Evolutionary conservation across 2,329 filamentous ascomycete genomes (phyloP).

Genomic region (Fusarium falciforme): DNA sequence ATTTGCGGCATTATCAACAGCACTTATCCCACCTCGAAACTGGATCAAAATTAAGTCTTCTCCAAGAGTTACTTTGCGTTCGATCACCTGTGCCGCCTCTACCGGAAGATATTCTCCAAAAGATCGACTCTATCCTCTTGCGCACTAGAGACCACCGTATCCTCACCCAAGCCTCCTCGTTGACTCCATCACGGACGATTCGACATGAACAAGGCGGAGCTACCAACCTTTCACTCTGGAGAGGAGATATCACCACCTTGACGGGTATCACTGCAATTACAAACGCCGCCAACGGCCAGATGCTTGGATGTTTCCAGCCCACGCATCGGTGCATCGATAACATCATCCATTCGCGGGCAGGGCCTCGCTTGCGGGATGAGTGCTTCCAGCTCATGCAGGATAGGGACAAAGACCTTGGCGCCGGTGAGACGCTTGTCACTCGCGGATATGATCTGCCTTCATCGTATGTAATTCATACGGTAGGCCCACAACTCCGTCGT

Average conservation of each 20-base stretch:
- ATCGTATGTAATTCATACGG: constrained; percentile 29
- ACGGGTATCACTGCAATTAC: constrained; percentile 31
- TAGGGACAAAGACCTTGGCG: neutral
- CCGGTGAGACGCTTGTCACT: constrained; percentile 28
- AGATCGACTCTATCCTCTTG: constrained; percentile 24
- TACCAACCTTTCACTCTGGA: constrained; percentile 23
- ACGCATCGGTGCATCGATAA: constrained; percentile 41
- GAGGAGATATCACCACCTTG: constrained; percentile 38
- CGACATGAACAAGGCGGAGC: neutral
- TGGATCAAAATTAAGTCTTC: constrained; percentile 17
- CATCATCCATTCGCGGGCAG: constrained; percentile 36
- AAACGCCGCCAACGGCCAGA: constrained; percentile 36
- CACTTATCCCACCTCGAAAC: constrained; percentile 32
- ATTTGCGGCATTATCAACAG: constrained; percentile 18
- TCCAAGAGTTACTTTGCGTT: constrained; percentile 28
- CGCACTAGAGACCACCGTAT: constrained; percentile 13
- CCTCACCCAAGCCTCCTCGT: neutral
- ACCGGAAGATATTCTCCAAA: neutral
- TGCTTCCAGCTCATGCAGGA: constrained; percentile 27
- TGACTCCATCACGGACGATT: neutral
- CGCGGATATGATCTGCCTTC: constrained; percentile 17
- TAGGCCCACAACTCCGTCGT: constrained; percentile 24
- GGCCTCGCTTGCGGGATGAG: constrained; percentile 31
- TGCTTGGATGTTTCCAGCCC: constrained; percentile 39
- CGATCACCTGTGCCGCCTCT: constrained; percentile 24